phyloP scores from a whole-genome alignment of 345 rosid genomes.

The Cardamine chenopodiifolia region DNA sequence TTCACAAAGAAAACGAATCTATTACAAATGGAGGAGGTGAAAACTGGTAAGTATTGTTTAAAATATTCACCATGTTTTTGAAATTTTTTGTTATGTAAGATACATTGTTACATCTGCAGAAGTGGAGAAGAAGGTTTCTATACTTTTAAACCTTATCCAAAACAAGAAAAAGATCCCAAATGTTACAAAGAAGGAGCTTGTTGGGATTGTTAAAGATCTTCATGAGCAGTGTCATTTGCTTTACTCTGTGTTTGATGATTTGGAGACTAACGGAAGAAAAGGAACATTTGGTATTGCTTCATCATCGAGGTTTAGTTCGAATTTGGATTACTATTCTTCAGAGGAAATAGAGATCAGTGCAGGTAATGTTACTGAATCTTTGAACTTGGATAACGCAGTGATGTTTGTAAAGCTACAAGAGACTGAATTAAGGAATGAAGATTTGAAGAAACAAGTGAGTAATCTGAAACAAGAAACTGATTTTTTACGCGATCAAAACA shows the following conservation, averaged over 20 bases:
- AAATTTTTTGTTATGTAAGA: not conserved
- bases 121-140: conserved; percentile 49
- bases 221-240: conserved; percentile 56
- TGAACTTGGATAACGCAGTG: conserved; percentile 32
- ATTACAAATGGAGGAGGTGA: conserved; percentile 44
- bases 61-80: not conserved
- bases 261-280: conserved; percentile 24
- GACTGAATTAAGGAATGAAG: conserved; percentile 41
- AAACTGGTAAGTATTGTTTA: conserved; percentile 48
- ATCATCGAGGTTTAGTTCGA: conserved; percentile 47
- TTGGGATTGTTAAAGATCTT: conserved; percentile 52
- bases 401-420: conserved; percentile 43
- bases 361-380: conserved; percentile 31
- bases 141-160: conserved; percentile 52
- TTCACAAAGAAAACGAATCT: conserved; percentile 7
- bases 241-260: conserved; percentile 41
- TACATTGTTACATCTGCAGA: conserved; percentile 41
- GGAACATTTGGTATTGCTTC: conserved; percentile 19
- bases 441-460: conserved; percentile 40
- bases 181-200: conserved; percentile 48
- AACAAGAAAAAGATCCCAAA: conserved; percentile 47
- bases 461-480: conserved; percentile 48
- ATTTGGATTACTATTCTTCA: conserved; percentile 59
- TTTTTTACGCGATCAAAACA: conserved; percentile 43
- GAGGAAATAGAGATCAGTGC: conserved; percentile 51